Percentiles rank a stretch among this genome's conserved stretches.
Evolutionary conservation across 2,329 filamentous ascomycete genomes (phyloP).

Genomic region (Clonostachys sp.): DNA sequence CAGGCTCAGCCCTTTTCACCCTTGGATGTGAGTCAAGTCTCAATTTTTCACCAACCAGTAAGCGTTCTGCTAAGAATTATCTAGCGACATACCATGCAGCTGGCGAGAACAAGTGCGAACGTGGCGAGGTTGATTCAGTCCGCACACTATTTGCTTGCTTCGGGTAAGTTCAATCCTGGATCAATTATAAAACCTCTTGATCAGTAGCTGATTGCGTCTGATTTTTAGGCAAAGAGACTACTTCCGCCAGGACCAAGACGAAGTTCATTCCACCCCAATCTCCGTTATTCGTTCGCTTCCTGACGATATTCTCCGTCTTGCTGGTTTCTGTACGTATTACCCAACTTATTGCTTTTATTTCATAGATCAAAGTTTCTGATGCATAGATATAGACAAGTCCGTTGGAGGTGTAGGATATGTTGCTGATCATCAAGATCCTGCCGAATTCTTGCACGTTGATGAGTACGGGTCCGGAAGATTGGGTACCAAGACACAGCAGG

Average conservation of each 20-base stretch:
- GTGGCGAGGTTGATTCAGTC: background rate
- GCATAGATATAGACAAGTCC: background rate
- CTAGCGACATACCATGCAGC: background rate
- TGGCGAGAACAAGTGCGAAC: background rate
- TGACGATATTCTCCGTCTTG: background rate
- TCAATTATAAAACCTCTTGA: background rate
- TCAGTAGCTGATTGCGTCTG: background rate
- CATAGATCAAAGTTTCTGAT: background rate
- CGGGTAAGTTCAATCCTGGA: background rate
- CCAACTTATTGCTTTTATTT: background rate
- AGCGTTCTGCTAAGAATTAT: background rate
- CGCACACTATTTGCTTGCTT: constrained; percentile 1
- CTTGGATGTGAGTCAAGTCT: constrained; percentile 1
- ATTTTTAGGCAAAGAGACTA: constrained; percentile 1
- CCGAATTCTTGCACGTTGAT: background rate
- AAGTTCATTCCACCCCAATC: background rate
- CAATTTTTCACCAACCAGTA: background rate
- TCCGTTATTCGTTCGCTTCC: constrained; percentile 1
- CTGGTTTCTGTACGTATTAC: constrained; percentile 1
- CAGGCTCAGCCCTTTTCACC: constrained; percentile 1
- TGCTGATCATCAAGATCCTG: constrained; percentile 1
- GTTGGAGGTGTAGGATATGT: constrained; percentile 1
- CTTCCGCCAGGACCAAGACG: constrained; percentile 1
- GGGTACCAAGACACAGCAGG: no score
- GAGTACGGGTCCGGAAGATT: no score